Evolutionary conservation across 108 stramenopile species (phyloP), one percentile per base, ranked within the genome.

Genomic region (Phaeodactylum tricornutum): DNA sequence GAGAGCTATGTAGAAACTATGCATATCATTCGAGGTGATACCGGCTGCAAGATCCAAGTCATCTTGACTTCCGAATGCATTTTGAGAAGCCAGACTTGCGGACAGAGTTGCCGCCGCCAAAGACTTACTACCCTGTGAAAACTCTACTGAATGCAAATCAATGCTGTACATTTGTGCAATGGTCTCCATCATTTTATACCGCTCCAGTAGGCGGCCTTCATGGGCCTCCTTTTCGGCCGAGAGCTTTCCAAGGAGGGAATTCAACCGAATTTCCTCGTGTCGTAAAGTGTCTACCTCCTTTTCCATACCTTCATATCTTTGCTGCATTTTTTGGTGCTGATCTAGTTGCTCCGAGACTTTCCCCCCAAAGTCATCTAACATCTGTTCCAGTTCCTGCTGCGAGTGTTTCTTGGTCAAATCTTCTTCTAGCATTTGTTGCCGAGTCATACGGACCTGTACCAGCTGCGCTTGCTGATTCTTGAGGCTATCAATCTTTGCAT

Each of bases 121-220:
- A n/a, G n/a, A n/a, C n/a, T n/a, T n/a, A n/a, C n/a, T n/a, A n/a
- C n/a, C n/a, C n/a, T n/a, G n/a, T n/a, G n/a, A n/a, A n/a, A n/a
- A n/a, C n/a, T n/a, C n/a, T n/a, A n/a, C n/a, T n/a, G n/a, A n/a
- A n/a, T 74, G 67, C 19, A 67, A 55, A 32, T 75, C 75, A 3
- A 86, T 52, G 2, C 62, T 56, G 45, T 72, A 79, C 6, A 53
- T 60, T 11, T 63, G 63, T 20, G 64, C 72, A 19, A 81, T 61
- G 21, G 62, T 66, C 27, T 80, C 77, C 84, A 91, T 81, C 42
- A 74, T 67, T 14, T 66, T 61, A 42, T 68, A 71, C 26, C 88
- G 81, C 21, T 57, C 19, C 7, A 52, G 60, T 22, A 72, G 62
- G 11, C 64, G 29, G 12, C 62, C 43, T 26, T 47, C 44, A 36